Conservation (phyloP, 1,284 basidiomycete species). For the Cerrena zonata region DNA sequence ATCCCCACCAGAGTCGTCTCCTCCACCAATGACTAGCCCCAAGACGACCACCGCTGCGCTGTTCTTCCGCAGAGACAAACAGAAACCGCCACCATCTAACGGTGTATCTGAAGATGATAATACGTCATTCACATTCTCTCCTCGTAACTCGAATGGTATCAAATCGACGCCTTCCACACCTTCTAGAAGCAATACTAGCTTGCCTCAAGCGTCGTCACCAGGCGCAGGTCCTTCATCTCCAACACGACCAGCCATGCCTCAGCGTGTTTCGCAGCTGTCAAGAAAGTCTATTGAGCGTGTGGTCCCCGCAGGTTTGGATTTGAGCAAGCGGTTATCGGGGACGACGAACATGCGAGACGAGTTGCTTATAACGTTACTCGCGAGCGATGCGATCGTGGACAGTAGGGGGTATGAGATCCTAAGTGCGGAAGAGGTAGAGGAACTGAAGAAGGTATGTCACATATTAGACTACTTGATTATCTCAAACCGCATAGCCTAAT, state of each 20-base stretch:
- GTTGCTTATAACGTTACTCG: slow-evolving; percentile 74
- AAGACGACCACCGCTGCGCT: slow-evolving; percentile 40
- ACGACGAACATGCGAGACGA: slow-evolving; percentile 62
- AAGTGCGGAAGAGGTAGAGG: slow-evolving; percentile 82
- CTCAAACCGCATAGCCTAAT: too few relatives aligned
- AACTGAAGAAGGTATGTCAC: slow-evolving; percentile 73
- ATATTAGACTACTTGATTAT: slow-evolving; percentile 9
- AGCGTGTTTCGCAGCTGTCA: slow-evolving; percentile 23
- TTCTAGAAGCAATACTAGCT: slow-evolving; percentile 5
- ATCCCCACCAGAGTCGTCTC: slow-evolving; percentile 23
- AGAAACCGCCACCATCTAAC: slow-evolving; percentile 25
- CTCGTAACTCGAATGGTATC: slow-evolving; percentile 4
- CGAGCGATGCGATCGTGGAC: slow-evolving; percentile 82
- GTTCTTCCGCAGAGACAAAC: slow-evolving; percentile 49
- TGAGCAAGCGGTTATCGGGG: slow-evolving; percentile 36
- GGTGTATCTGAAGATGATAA: slow-evolving; percentile 14
- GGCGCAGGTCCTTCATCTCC: slow-evolving; percentile 40
- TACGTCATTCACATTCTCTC: background rate
- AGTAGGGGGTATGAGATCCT: slow-evolving; percentile 72
- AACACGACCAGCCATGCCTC: slow-evolving; percentile 19
- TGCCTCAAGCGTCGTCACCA: slow-evolving; percentile 30
- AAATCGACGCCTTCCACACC: background rate
- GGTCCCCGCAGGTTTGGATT: background rate
- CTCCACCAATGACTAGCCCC: slow-evolving; percentile 25
- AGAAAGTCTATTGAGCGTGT: slow-evolving; percentile 29